These are phyloP conservation scores for Fusarium mundagurra DNA, from an alignment of 2,329 filamentous ascomycete species.

Conservation along the genomic window DNA sequence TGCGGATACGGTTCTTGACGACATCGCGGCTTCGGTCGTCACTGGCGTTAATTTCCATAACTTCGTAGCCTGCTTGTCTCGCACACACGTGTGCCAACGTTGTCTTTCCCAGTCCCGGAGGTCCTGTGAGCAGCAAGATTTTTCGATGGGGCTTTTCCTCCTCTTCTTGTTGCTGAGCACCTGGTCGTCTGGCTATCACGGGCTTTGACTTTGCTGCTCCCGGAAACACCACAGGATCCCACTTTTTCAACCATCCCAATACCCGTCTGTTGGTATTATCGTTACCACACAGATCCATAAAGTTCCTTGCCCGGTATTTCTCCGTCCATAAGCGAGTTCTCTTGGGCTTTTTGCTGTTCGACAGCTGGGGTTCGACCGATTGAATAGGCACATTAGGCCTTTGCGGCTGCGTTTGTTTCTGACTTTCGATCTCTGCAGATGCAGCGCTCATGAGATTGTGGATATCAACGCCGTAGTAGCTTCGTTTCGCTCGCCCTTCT, in stretches of 20 bases:
- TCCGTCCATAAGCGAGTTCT: slow-evolving; percentile 87
- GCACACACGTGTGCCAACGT: slow-evolving; percentile 97
- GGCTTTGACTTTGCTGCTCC: slow-evolving; percentile 71
- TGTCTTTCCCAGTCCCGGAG: slow-evolving; percentile 94
- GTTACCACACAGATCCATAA: slow-evolving; percentile 93
- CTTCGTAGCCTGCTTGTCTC: slow-evolving; percentile 92
- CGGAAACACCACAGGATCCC: slow-evolving; percentile 94
- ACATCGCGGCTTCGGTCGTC: slow-evolving; percentile 92
- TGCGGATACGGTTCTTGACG: slow-evolving; percentile 89
- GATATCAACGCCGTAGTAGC: slow-evolving; percentile 94
- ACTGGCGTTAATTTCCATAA: slow-evolving; percentile 97
- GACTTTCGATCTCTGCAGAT: slow-evolving; percentile 64
- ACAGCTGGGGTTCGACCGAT: slow-evolving; percentile 53
- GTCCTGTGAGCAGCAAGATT: slow-evolving; percentile 88
- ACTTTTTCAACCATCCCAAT: slow-evolving; percentile 90
- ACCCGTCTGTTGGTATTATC: slow-evolving; percentile 93
- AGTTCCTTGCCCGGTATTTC: slow-evolving; percentile 92
- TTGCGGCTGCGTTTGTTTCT: slow-evolving; percentile 36
- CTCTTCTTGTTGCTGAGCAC: slow-evolving; percentile 56
- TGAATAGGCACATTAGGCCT: slow-evolving; percentile 49
- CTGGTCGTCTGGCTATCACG: slow-evolving; percentile 54
- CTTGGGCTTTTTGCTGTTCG: slow-evolving; percentile 52
- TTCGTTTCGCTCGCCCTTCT: slow-evolving; percentile 74
- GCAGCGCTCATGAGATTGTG: slow-evolving; percentile 82
- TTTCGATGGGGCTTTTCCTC: slow-evolving; percentile 85